Evolutionary conservation across 1,284 basidiomycete species (phyloP), one percentile per base, ranked within the genome.

Genomic region (Sanguinoderma infundibulare): DNA sequence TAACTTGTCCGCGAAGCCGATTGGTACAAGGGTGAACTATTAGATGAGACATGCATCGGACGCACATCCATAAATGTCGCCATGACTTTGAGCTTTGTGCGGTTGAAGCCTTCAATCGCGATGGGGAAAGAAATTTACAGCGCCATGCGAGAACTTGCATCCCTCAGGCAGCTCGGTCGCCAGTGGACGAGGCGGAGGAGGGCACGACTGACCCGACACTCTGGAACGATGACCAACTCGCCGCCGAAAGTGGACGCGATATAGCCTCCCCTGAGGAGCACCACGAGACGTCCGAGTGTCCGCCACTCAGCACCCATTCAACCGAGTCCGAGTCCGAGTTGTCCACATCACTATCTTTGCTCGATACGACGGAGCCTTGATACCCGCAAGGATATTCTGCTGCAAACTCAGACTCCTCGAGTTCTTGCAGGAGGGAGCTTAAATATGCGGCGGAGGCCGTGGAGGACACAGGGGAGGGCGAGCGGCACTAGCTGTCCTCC

Each of bases 161-260:
- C 12, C 35, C 22, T 53, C 35, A 9, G 35, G 17, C n/a, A 53
- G 32, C n/a, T n/a, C n/a, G n/a, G n/a, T 20, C 24, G 1, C 36
- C 34, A 7, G 15, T 28, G 26, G 32, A 24, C 8, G 34, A 53
- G n/a, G n/a, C n/a, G n/a, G 35, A 36, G 22, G 22, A 53, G n/a
- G 34, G 36, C 20, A 20, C 34, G 34, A 35, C 34, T 9, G 56
- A 51, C 24, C 24, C 50, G 28, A 61, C 36, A 20, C 55, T 64
- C 1, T 34, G 56, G 14, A 42, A 58, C 1, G 59, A 64, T 5
- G 63, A 64, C 59, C 34, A 57, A 55, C 63, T 65, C 28, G 63
- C 55, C 3, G 47, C 61, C 4, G 63, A 65, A 6, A 36, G 52
- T 0, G 63, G 55, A 3, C 50, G 51, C 7, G 58, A 46, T 9